These are phyloP conservation scores for Liriodendron chinense DNA, from an alignment of 164 flowering plant species.

Conservation along the genomic window DNA sequence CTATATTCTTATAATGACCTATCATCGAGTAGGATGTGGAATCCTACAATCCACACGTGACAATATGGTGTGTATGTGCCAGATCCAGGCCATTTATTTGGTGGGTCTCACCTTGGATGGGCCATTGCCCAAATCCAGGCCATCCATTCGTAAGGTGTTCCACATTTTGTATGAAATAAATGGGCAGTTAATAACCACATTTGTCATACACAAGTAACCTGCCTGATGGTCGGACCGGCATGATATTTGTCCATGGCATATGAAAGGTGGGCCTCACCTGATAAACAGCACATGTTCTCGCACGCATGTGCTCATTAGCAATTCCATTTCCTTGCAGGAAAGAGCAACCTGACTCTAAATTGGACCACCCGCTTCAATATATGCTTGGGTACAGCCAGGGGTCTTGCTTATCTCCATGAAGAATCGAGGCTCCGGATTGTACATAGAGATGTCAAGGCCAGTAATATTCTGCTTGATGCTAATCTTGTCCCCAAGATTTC, in stretches of 20 bases:
- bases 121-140: not conserved
- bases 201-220: not conserved
- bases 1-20: not conserved
- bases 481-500: conserved; percentile 38
- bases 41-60: not conserved
- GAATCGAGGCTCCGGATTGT: conserved; percentile 17
- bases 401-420: conserved; percentile 20
- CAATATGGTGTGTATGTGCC: not conserved
- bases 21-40: not conserved
- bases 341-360: conserved; percentile 1
- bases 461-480: conserved; percentile 22
- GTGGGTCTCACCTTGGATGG: not conserved
- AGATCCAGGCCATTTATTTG: too few relatives aligned
- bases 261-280: not conserved
- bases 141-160: not conserved
- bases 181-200: not conserved
- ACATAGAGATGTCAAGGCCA: conserved; percentile 21
- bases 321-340: conserved; percentile 1
- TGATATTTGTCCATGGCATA: not conserved
- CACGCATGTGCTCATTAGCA: not conserved
- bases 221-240: not conserved
- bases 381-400: conserved; percentile 19
- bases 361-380: conserved; percentile 15
- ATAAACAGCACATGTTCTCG: not conserved
- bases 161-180: not conserved